Percentiles rank a stretch among this genome's conserved stretches.
phyloP scores from a whole-genome alignment of 140 eudicot species.

The Artemisia princeps region DNA sequence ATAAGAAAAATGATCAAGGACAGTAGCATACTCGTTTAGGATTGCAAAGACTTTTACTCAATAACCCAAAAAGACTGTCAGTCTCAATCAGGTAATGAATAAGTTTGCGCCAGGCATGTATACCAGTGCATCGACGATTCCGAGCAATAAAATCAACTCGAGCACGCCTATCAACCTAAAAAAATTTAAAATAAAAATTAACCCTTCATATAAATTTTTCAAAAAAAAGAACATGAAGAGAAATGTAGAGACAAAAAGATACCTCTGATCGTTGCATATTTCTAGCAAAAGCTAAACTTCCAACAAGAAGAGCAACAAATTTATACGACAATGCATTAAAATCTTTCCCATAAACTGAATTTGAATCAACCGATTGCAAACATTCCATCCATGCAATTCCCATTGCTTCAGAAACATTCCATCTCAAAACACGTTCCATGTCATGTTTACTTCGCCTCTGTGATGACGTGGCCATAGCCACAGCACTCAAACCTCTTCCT shows the following conservation, averaged over 20 bases:
- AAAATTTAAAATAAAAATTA: not conserved
- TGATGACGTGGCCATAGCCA: constrained; percentile 95
- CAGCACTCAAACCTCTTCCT: constrained; percentile 92
- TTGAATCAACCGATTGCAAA: constrained; percentile 73
- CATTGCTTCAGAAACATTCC: constrained; percentile 92
- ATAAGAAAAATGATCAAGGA: constrained; percentile 12
- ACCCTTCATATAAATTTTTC: not conserved
- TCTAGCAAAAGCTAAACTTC: constrained; percentile 89
- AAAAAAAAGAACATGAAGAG: not conserved
- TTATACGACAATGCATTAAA: constrained; percentile 81
- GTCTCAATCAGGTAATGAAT: constrained; percentile 69
- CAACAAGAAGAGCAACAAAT: constrained; percentile 86
- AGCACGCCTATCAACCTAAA: constrained; percentile 77
- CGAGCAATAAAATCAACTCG: constrained; percentile 66
- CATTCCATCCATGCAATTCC: constrained; percentile 96
- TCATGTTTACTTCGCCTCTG: constrained; percentile 72
- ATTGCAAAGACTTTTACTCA: constrained; percentile 46
- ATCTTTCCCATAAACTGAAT: constrained; percentile 73
- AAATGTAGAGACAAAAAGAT: constrained; percentile 13
- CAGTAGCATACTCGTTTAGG: constrained; percentile 60
- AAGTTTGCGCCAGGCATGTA: constrained; percentile 86
- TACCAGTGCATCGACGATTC: constrained; percentile 59
- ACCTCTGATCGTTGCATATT: constrained; percentile 96
- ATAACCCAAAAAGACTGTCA: constrained; percentile 74
- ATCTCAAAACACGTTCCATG: constrained; percentile 74